Conservation (phyloP, 2,329 filamentous ascomycete species). For the Colletotrichum spinosum region DNA sequence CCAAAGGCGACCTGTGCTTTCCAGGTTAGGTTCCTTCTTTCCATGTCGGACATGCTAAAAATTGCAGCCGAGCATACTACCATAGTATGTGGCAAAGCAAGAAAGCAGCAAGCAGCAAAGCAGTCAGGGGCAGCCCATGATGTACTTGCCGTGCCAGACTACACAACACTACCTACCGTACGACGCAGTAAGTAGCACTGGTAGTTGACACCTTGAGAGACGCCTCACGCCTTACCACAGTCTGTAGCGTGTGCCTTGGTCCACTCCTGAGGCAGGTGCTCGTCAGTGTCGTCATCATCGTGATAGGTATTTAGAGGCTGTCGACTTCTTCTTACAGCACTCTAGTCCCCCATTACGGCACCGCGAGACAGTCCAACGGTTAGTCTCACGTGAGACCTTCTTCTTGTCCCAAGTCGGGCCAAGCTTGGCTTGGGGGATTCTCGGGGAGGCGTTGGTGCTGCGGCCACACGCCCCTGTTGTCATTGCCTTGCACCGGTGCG, state of each 20-base stretch:
- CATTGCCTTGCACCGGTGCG: conserved; percentile 15
- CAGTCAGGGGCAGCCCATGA: conserved; percentile 18
- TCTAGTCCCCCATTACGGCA: too few relatives aligned
- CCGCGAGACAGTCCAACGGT: too few relatives aligned
- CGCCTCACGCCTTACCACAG: conserved; percentile 9
- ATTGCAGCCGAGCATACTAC: not conserved
- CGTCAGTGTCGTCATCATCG: not conserved
- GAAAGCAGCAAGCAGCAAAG: too few relatives aligned
- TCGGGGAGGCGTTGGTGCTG: not conserved
- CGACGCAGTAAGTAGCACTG: not conserved
- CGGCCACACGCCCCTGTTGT: not conserved
- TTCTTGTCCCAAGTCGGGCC: not conserved
- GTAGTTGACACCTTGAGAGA: conserved; percentile 11
- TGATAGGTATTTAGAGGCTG: not conserved
- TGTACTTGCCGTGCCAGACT: too few relatives aligned
- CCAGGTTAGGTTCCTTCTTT: conserved; percentile 7
- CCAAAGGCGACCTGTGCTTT: conserved; percentile 17
- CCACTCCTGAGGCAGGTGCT: not conserved
- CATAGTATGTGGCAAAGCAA: too few relatives aligned
- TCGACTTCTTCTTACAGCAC: too few relatives aligned
- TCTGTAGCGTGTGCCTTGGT: not conserved
- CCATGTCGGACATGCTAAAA: conserved; percentile 12
- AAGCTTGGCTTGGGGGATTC: conserved; percentile 3
- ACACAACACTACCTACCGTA: not conserved
- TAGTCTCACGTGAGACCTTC: not conserved